A percentile compares a stretch with the other conserved stretches of the same genome.
These are phyloP conservation scores for Kwoniella sp. DNA, from an alignment of 768 basidiomycete species.

Conservation along the genomic window DNA sequence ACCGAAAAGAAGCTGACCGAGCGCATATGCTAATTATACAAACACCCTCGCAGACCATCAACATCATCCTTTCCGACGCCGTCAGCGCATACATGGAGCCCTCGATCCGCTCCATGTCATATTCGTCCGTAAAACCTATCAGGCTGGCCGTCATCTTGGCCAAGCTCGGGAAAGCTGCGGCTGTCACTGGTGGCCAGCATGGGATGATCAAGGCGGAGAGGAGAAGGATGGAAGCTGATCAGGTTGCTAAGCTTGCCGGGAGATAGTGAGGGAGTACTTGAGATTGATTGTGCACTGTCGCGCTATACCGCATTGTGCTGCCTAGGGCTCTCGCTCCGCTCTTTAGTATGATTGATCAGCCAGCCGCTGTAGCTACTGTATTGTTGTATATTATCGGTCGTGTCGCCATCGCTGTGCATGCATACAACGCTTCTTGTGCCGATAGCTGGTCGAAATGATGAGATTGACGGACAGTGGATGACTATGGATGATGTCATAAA, in stretches of 20 bases:
- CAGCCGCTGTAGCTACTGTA: no score
- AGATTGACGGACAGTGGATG: no score
- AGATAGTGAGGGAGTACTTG: no score
- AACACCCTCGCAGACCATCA: conserved; percentile 54
- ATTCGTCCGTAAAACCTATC: conserved; percentile 49
- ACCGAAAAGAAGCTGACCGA: neutral
- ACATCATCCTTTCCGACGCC: conserved; percentile 69
- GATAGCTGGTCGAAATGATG: no score
- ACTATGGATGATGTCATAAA: no score
- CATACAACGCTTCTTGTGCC: no score
- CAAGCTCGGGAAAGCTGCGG: conserved; percentile 49
- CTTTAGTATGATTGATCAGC: no score
- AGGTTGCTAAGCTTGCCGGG: conserved; percentile 43
- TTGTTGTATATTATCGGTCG: no score
- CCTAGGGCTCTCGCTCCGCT: no score
- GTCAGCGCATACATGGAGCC: conserved; percentile 81
- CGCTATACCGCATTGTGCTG: no score
- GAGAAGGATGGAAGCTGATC: conserved; percentile 48
- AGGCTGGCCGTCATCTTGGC: conserved; percentile 51
- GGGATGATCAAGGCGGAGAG: conserved; percentile 40
- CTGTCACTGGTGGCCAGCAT: conserved; percentile 19
- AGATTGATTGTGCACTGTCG: no score
- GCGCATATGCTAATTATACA: neutral
- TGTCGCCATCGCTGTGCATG: no score
- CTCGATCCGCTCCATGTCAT: conserved; percentile 50